These are phyloP conservation scores for Fusarium aywerte DNA, from an alignment of 2,329 filamentous ascomycete species.

Conservation along the genomic window DNA sequence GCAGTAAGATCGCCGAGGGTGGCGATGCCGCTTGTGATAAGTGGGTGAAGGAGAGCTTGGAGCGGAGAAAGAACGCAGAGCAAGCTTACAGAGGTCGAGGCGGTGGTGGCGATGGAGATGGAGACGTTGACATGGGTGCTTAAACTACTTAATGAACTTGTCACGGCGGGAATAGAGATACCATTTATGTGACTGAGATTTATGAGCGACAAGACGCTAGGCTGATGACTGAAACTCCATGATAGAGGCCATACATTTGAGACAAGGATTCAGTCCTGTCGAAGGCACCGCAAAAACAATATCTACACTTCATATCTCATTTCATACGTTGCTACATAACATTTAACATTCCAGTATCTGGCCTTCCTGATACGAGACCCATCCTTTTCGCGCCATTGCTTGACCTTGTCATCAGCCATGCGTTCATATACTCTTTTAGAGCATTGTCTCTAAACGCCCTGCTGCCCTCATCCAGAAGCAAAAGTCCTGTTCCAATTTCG, in stretches of 20 bases:
- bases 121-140: slow-evolving; percentile 57
- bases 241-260: not conserved
- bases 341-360: slow-evolving; percentile 22
- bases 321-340: slow-evolving; percentile 27
- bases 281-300: not conserved
- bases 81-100: slow-evolving; percentile 47
- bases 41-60: slow-evolving; percentile 77
- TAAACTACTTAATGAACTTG: slow-evolving; percentile 23
- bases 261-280: not conserved
- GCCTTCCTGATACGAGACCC: not conserved
- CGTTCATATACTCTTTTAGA: not conserved
- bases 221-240: not conserved
- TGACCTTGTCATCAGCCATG: not conserved
- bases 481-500: not conserved
- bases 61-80: slow-evolving; percentile 60
- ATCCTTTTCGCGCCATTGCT: not conserved
- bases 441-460: not conserved
- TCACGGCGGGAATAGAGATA: slow-evolving; percentile 12
- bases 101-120: slow-evolving; percentile 53
- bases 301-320: slow-evolving; percentile 16
- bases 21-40: slow-evolving; percentile 72
- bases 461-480: slow-evolving; percentile 21
- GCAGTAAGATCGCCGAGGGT: slow-evolving; percentile 74
- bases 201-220: slow-evolving; percentile 1
- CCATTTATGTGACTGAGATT: slow-evolving; percentile 7